Evolutionary conservation across 192 early-diverging fungal genomes (phyloP).

Genomic region (Spizellomyces sp.): DNA sequence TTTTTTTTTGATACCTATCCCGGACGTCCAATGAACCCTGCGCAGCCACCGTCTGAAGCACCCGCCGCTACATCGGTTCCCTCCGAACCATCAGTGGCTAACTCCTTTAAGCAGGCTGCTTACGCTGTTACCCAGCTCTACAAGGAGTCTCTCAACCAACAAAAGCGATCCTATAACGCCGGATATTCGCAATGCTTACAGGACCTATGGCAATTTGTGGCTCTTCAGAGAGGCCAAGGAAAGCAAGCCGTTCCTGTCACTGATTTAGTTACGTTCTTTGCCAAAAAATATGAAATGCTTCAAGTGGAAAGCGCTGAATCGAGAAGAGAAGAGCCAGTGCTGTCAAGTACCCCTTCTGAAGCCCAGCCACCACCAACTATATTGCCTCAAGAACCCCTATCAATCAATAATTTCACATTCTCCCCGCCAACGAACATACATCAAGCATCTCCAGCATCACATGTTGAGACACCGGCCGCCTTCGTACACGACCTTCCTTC

Average conservation of each 20-base stretch:
- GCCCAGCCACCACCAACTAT: neutral
- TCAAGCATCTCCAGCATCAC: neutral
- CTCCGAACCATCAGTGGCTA: constrained; percentile 24
- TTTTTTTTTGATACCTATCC: too few relatives aligned
- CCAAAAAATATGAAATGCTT: constrained; percentile 21
- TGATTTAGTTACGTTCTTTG: constrained; percentile 19
- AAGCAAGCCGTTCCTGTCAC: constrained; percentile 6
- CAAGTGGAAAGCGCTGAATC: neutral
- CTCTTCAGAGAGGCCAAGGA: constrained; percentile 16
- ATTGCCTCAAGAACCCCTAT: too few relatives aligned
- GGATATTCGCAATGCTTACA: constrained; percentile 47
- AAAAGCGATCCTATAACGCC: constrained; percentile 31
- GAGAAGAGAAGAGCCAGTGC: neutral
- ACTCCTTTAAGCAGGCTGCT: constrained; percentile 42
- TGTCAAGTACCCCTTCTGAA: neutral
- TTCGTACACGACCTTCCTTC: neutral
- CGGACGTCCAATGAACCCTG: too few relatives aligned
- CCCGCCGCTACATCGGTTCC: too few relatives aligned
- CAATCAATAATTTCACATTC: constrained; percentile 2
- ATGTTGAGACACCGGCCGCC: constrained; percentile 8
- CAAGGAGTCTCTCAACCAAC: constrained; percentile 40
- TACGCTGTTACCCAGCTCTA: constrained; percentile 45
- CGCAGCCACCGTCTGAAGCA: too few relatives aligned
- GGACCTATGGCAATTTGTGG: constrained; percentile 38
- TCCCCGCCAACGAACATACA: neutral